Conservation (phyloP, 345 rosid species). For the Brassica cretica region DNA sequence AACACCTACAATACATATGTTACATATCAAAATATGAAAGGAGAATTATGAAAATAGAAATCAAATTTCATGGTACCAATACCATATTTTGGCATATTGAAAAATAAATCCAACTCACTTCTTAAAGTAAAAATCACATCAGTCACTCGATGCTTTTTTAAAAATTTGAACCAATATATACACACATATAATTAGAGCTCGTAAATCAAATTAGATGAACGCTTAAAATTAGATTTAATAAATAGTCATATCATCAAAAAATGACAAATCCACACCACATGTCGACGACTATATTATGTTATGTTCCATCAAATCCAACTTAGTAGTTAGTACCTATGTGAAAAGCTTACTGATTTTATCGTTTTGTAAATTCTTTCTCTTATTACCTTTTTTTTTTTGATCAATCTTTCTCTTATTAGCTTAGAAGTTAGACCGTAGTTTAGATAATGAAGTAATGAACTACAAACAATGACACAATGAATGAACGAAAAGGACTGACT, state of each 20-base stretch:
- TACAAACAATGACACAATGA: background rate
- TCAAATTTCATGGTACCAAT: conserved; percentile 38
- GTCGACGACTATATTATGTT: conserved; percentile 35
- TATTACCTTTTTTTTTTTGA: background rate
- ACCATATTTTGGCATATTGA: conserved; percentile 32
- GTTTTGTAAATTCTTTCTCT: background rate
- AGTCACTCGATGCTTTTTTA: conserved; percentile 34
- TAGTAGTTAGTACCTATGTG: conserved; percentile 30
- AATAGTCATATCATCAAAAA: conserved; percentile 35
- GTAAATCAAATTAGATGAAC: conserved; percentile 12
- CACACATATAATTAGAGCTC: background rate
- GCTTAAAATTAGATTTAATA: conserved; percentile 24
- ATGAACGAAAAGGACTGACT: background rate
- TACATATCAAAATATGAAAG: background rate
- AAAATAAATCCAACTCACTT: conserved; percentile 32
- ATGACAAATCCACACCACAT: conserved; percentile 40
- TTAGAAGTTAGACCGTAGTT: background rate
- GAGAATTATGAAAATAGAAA: conserved; percentile 30
- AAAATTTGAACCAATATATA: background rate
- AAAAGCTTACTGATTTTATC: conserved; percentile 18
- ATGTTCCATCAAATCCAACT: conserved; percentile 40
- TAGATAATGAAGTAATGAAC: background rate
- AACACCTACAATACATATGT: background rate
- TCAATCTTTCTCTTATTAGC: background rate
- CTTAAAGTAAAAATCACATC: conserved; percentile 41